Evolutionary conservation across 306 rosid genomes (phyloP), one percentile per base, ranked within the genome.

Genomic region (Quercus ilex): DNA sequence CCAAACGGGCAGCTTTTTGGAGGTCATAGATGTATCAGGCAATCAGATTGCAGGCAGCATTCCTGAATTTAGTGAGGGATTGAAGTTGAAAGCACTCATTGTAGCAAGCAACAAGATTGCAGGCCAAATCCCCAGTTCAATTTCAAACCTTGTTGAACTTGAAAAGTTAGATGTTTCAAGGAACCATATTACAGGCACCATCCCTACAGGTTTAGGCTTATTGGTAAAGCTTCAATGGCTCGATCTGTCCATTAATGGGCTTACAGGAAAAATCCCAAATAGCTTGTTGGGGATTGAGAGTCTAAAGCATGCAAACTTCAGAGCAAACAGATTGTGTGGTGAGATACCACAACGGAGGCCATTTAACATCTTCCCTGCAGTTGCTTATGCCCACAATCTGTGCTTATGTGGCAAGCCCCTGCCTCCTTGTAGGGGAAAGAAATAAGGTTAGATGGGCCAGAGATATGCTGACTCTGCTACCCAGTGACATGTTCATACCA

Each of bases 321-420:
- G 98, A 81, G 91, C 98, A 52, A 95, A 95, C 87, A 90, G 89
- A 78, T 81, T 95, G 41, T 95, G 99, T 69, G 99, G 99, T 28
- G 92, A 88, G 87, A 95, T 95, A 77, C 98, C 99, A 49, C 98
- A 95, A 84, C 89, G 85, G 23, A 88, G 92, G 80, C 99, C 99
- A 49, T 81, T 90, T 68, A 93, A 93, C 78, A 75, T 91, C 78
- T 95, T 95, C 77, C 98, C 92, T 11, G 63, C 90, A 71, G 91
- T 79, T 75, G 96, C 99, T 78, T 95, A 95, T 69, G 91, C 95
- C 23, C 97, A 95, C 84, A 95, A 95, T 79, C 77, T 85, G 71
- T 95, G 99, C 82, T 83, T 95, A 33, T 95, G 99, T 67, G 99
- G 98, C 71, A 91, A 88, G 69, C 99, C 98, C 12, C 80, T 95